Conservation (phyloP, 2,329 filamentous ascomycete genomes). For the Neofusicoccum umdonicola region DNA sequence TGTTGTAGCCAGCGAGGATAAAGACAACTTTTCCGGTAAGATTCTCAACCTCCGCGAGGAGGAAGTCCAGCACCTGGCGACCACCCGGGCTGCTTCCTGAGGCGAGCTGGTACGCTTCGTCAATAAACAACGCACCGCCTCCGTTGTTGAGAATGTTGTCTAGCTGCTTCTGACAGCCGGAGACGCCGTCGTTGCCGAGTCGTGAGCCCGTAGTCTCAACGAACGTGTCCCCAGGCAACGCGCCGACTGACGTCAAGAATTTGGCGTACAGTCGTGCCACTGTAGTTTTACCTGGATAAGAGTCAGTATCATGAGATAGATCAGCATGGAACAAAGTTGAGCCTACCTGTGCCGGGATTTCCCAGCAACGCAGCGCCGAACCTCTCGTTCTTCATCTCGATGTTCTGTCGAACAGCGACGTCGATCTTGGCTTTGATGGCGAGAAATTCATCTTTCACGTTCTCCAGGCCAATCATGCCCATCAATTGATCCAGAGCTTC, state of each 20-base stretch:
- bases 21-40: conserved; percentile 67
- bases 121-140: conserved; percentile 72
- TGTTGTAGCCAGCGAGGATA: conserved; percentile 69
- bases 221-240: conserved; percentile 60
- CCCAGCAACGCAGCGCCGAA: conserved; percentile 65
- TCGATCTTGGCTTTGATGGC: conserved; percentile 64
- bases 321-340: not conserved
- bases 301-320: not conserved
- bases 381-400: conserved; percentile 57
- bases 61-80: conserved; percentile 63
- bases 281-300: conserved; percentile 63
- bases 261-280: conserved; percentile 68
- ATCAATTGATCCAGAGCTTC: conserved; percentile 62
- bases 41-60: conserved; percentile 73
- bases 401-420: conserved; percentile 55
- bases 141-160: conserved; percentile 56
- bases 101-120: conserved; percentile 74
- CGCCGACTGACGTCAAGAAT: conserved; percentile 61
- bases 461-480: conserved; percentile 68
- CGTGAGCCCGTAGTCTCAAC: conserved; percentile 67
- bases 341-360: conserved; percentile 70
- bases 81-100: conserved; percentile 59
- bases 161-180: conserved; percentile 56
- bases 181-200: conserved; percentile 62
- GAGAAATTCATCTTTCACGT: conserved; percentile 64